phyloP scores from a whole-genome alignment of 2,329 filamentous ascomycete genomes.

The Aspergillus uvarum region DNA sequence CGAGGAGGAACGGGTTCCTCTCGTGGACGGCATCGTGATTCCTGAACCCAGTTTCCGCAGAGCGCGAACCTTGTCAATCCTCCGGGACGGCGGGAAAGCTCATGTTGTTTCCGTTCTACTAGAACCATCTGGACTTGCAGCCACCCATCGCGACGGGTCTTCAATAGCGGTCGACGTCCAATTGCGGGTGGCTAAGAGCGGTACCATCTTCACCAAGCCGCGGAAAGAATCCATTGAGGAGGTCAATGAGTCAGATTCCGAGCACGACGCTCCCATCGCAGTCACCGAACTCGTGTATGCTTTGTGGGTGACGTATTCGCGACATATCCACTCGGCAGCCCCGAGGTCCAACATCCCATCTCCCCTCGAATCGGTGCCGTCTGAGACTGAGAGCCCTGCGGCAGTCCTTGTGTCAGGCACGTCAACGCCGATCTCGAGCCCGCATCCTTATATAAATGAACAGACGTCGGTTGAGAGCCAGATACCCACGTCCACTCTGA shows the following conservation, averaged over 20 bases:
- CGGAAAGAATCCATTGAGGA: constrained; percentile 67
- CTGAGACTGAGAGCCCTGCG: constrained; percentile 68
- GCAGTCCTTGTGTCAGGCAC: constrained; percentile 78
- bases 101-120: constrained; percentile 79
- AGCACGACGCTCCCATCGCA: constrained; percentile 45
- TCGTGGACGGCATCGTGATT: constrained; percentile 93
- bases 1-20: constrained; percentile 78
- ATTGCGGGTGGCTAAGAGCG: constrained; percentile 92
- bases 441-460: constrained; percentile 25
- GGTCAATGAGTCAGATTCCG: constrained; percentile 54
- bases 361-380: constrained; percentile 51
- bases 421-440: constrained; percentile 45
- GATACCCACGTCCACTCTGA: constrained; percentile 49
- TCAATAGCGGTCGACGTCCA: constrained; percentile 94
- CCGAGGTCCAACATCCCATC: constrained; percentile 56
- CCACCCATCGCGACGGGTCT: constrained; percentile 84
- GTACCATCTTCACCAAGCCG: constrained; percentile 61
- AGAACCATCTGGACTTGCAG: constrained; percentile 78
- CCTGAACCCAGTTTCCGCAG: constrained; percentile 94
- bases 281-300: constrained; percentile 84
- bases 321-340: constrained; percentile 78
- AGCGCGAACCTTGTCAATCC: constrained; percentile 77
- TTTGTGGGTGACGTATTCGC: constrained; percentile 94
- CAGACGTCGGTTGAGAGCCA: constrained; percentile 33
- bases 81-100: constrained; percentile 72